phyloP scores from a whole-genome alignment of 345 rosid species.

The Sapria himalayana region DNA sequence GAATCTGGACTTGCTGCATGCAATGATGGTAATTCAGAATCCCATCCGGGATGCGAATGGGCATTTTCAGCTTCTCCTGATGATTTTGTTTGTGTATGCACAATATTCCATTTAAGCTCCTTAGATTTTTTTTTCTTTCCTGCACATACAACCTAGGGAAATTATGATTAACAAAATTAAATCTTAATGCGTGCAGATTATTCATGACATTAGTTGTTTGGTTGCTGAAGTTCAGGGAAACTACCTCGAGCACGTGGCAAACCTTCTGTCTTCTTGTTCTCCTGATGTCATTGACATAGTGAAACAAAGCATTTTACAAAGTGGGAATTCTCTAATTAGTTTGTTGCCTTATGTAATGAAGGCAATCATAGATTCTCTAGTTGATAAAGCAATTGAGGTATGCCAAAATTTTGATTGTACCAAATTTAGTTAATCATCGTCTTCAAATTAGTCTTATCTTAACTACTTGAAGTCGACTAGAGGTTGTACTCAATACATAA shows the following conservation, averaged over 20 bases:
- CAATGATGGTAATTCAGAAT: conserved; percentile 25
- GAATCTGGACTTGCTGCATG: conserved; percentile 59
- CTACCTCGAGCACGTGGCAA: conserved; percentile 37
- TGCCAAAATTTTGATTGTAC: too few relatives aligned
- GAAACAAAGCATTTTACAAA: conserved; percentile 53
- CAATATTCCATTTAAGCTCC: conserved; percentile 7
- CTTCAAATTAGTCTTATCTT: too few relatives aligned
- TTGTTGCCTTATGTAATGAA: conserved; percentile 31
- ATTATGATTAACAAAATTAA: conserved; percentile 4
- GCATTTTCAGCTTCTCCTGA: conserved; percentile 54
- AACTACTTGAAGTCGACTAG: too few relatives aligned
- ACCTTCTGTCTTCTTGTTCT: conserved; percentile 53
- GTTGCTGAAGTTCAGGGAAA: conserved; percentile 44
- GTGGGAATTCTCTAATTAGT: conserved; percentile 38
- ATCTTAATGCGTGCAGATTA: conserved; percentile 33
- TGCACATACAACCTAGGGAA: not conserved
- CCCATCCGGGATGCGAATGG: conserved; percentile 74
- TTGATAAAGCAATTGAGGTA: conserved; percentile 87
- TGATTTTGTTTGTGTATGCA: conserved; percentile 67
- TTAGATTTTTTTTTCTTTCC: conserved; percentile 7
- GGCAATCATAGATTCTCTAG: conserved; percentile 42
- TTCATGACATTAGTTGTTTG: conserved; percentile 57
- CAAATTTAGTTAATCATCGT: too few relatives aligned
- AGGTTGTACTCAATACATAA: too few relatives aligned
- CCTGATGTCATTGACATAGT: conserved; percentile 41